These are phyloP conservation scores for Elaphomyces granulatus DNA, from an alignment of 495 filamentous ascomycete species.

Conservation along the genomic window DNA sequence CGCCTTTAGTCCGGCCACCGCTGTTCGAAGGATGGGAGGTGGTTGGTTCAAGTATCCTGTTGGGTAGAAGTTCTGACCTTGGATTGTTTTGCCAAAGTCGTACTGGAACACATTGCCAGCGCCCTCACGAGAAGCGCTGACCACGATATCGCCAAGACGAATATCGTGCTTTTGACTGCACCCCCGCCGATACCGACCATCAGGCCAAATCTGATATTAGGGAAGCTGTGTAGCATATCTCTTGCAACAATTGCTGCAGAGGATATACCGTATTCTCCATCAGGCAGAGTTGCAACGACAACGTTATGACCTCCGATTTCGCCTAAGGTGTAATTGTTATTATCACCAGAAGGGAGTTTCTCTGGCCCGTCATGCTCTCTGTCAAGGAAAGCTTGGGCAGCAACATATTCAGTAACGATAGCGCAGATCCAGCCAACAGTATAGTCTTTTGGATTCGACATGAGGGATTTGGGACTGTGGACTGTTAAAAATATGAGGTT, in stretches of 20 bases:
- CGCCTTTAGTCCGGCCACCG: too few species aligned
- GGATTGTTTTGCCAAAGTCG: conserved; percentile 5
- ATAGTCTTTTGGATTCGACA: too few species aligned
- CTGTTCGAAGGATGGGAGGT: too few species aligned
- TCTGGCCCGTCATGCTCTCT: conserved; percentile 6
- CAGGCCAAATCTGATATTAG: conserved; percentile 25
- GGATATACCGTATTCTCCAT: conserved; percentile 3
- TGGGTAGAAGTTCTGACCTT: conserved; percentile 4
- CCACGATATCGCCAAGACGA: conserved; percentile 9
- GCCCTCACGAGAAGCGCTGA: conserved; percentile 6
- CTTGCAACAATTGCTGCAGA: conserved; percentile 2
- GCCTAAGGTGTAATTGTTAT: conserved; percentile 5
- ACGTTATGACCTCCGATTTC: conserved; percentile 7
- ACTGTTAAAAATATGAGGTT: too few species aligned
- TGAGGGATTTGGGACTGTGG: too few species aligned
- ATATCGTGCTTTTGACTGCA: conserved; percentile 5
- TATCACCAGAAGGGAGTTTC: conserved; percentile 1
- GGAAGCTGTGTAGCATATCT: conserved; percentile 18
- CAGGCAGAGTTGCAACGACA: conserved; percentile 6
- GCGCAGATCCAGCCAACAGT: conserved; percentile 8
- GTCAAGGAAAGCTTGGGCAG: conserved; percentile 7
- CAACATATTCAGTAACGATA: conserved; percentile 4
- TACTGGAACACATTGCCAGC: conserved; percentile 7
- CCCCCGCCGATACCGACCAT: conserved; percentile 35
- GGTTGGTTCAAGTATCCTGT: too few species aligned